phyloP scores from a whole-genome alignment of 2,329 filamentous ascomycete species.

The Verticillium albo-atrum region DNA sequence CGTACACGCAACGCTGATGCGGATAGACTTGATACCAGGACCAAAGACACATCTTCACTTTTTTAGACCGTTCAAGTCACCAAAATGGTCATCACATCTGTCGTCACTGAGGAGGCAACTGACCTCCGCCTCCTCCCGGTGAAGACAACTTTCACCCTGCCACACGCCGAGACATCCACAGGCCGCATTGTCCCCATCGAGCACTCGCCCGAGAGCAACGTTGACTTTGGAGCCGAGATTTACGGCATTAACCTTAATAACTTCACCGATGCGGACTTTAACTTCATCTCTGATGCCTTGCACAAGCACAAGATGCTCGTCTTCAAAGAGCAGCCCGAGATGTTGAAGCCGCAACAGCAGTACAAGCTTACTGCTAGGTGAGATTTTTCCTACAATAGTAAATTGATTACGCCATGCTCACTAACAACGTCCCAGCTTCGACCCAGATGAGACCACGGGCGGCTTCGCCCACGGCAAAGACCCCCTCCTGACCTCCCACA shows the following conservation, averaged over 20 bases:
- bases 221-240: slow-evolving; percentile 29
- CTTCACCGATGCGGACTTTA: slow-evolving; percentile 27
- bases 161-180: slow-evolving; percentile 17
- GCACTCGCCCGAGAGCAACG: slow-evolving; percentile 20
- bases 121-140: slow-evolving; percentile 10
- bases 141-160: slow-evolving; percentile 15
- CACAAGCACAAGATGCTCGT: slow-evolving; percentile 40
- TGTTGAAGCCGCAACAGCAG: slow-evolving; percentile 34
- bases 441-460: slow-evolving; percentile 20
- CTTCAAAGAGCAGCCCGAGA: slow-evolving; percentile 34
- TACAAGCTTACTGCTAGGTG: slow-evolving; percentile 25
- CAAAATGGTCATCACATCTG: slow-evolving; percentile 18
- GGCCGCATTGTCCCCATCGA: slow-evolving; percentile 20
- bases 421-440: background rate
- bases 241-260: slow-evolving; percentile 31
- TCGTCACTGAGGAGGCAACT: slow-evolving; percentile 15
- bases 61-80: background rate
- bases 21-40: no score
- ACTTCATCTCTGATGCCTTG: slow-evolving; percentile 30
- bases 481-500: slow-evolving; percentile 23
- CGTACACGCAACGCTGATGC: no score
- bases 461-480: slow-evolving; percentile 31
- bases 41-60: background rate
- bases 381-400: slow-evolving; percentile 24
- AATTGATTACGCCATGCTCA: slow-evolving; percentile 10